Conservation (phyloP, 768 basidiomycete species). For the Podaxis sp. region DNA sequence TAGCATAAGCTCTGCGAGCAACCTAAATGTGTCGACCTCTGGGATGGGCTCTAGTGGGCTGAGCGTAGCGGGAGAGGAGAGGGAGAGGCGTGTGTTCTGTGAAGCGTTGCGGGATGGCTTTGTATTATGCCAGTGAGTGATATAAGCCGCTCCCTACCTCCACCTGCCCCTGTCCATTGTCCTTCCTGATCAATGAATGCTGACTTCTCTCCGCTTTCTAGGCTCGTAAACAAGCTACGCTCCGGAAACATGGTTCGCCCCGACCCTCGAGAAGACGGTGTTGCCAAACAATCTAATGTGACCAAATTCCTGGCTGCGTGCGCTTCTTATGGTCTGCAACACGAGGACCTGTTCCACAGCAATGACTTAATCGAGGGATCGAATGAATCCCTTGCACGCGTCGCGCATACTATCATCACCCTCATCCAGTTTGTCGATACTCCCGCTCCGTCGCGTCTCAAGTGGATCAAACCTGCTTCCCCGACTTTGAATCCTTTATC, state of each 20-base stretch:
- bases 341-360: slow-evolving; percentile 63
- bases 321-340: slow-evolving; percentile 59
- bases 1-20: slow-evolving; percentile 35
- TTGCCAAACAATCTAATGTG: slow-evolving; percentile 65
- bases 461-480: slow-evolving; percentile 26
- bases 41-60: slow-evolving; percentile 29
- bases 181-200: neutral
- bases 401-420: slow-evolving; percentile 71
- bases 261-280: slow-evolving; percentile 65
- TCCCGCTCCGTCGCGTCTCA: slow-evolving; percentile 44
- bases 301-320: slow-evolving; percentile 79
- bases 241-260: slow-evolving; percentile 58
- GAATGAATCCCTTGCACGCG: slow-evolving; percentile 62
- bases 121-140: slow-evolving; percentile 85
- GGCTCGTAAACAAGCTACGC: slow-evolving; percentile 78
- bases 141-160: slow-evolving; percentile 11
- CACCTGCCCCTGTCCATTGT: neutral
- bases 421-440: slow-evolving; percentile 62
- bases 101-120: slow-evolving; percentile 83
- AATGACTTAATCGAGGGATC: slow-evolving; percentile 67
- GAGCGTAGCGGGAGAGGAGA: slow-evolving; percentile 63
- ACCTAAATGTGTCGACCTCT: slow-evolving; percentile 21
- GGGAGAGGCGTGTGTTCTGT: slow-evolving; percentile 68
- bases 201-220: slow-evolving; percentile 27
- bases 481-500: neutral